Evolutionary conservation across 176 grass and related monocot species (phyloP).

Genomic region (Phoenix dactylifera): DNA sequence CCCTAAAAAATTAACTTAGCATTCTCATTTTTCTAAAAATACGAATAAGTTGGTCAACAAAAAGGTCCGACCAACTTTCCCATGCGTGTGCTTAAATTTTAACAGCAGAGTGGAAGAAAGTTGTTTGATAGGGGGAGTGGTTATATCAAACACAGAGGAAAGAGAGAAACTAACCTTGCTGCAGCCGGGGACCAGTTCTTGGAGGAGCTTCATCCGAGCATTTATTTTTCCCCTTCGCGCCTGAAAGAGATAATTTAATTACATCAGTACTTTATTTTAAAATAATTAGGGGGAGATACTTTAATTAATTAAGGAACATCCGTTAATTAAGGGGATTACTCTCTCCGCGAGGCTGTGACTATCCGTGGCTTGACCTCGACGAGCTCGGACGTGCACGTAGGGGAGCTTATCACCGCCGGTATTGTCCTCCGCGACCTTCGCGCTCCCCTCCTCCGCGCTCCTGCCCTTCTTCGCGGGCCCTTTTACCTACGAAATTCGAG

Average conservation of each 20-base stretch:
- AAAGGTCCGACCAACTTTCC: no score
- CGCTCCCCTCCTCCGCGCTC: constrained; percentile 3
- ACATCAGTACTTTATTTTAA: neutral
- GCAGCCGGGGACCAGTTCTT: constrained; percentile 19
- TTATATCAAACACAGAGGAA: no score
- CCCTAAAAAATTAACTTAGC: no score
- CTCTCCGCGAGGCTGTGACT: constrained; percentile 19
- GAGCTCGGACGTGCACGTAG: constrained; percentile 20
- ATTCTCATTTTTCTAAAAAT: no score
- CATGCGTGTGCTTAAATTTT: no score
- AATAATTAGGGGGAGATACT: neutral
- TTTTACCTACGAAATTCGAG: neutral
- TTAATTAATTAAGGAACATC: neutral
- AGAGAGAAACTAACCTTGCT: constrained; percentile 5
- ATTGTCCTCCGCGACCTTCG: neutral
- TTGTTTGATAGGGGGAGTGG: no score
- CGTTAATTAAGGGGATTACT: neutral
- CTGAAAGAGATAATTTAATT: neutral
- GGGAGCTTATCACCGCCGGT: constrained; percentile 12
- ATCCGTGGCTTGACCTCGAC: constrained; percentile 19
- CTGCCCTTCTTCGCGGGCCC: constrained; percentile 8
- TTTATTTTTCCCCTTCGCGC: constrained; percentile 22
- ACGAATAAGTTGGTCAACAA: no score
- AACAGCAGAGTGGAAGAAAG: no score
- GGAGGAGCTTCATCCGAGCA: constrained; percentile 18